Evolutionary conservation across 495 filamentous ascomycete species (phyloP).

Genomic region (Penicillium waksmanii): DNA sequence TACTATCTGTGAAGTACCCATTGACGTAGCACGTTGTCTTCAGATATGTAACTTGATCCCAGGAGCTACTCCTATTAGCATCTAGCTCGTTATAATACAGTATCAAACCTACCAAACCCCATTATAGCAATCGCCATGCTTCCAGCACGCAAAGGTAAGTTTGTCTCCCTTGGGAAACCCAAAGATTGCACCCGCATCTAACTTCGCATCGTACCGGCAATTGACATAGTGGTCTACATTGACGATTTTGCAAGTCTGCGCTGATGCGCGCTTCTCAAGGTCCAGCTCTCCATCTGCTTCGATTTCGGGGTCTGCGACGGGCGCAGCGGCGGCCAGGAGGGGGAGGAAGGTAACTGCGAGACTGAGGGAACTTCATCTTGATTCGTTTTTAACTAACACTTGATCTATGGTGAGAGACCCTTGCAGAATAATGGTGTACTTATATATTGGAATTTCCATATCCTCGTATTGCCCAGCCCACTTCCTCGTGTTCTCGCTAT

Average conservation of each 20-base stretch:
- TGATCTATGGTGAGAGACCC: neutral
- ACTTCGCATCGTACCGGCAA: conserved; percentile 8
- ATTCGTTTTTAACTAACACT: neutral
- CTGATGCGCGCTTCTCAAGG: conserved; percentile 12
- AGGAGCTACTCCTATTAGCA: conserved; percentile 11
- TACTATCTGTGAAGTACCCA: conserved; percentile 15
- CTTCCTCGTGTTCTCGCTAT: conserved; percentile 13
- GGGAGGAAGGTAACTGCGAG: neutral
- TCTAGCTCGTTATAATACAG: conserved; percentile 6
- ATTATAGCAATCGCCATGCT: conserved; percentile 14
- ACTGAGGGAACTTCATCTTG: neutral
- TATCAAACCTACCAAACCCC: conserved; percentile 11
- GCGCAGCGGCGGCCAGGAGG: neutral
- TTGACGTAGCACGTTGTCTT: conserved; percentile 11
- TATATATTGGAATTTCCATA: neutral
- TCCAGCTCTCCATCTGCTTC: conserved; percentile 11
- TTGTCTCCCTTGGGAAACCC: conserved; percentile 14
- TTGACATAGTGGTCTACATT: conserved; percentile 12
- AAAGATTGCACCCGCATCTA: conserved; percentile 12
- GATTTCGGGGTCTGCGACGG: neutral
- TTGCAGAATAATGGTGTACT: neutral
- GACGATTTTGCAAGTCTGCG: conserved; percentile 10
- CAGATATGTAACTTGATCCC: conserved; percentile 13
- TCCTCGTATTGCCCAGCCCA: conserved; percentile 1
- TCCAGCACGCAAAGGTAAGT: conserved; percentile 12